Evolutionary conservation across 352 stramenopile species (phyloP), one percentile per base, ranked within the genome.

Genomic region (Globisporangium spinosum): DNA sequence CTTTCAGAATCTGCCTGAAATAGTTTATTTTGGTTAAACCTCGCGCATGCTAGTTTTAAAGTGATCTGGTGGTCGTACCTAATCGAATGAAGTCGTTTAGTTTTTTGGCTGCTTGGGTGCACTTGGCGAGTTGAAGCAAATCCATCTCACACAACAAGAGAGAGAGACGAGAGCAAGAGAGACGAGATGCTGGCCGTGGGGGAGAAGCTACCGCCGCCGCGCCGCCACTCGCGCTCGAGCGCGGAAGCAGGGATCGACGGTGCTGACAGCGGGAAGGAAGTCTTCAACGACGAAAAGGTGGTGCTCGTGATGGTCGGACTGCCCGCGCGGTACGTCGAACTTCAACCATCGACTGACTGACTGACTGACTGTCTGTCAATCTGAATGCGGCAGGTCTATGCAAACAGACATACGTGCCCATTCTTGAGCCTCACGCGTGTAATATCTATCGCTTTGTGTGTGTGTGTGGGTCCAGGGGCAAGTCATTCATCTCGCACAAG

Each of bases 221-320:
- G 64, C 5, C 56, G 55, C 13, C 38, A 25, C 38, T 58, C 64
- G 43, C 55, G 58, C 55, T 38, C 55, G 15, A 27, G 8, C 20
- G 22, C 34, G 8, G 17, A n/a, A 8, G 17, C 34, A 2, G n/a
- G 8, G 2, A 13, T 20, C 5, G 25, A 17, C 20, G 27, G 23
- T 0, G 0, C 38, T 35, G 51, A 60, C 54, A 45, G 47, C 29
- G 69, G 75, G 5, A 75, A 73, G 12, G 77, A 82, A 62, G 77
- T 84, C 13, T 84, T 84, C 62, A 82, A 80, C 49, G 77, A 84
- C 20, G 90, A 97, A 66, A 97, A 97, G 61, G 71, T 98, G 8
- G 85, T 97, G 58, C 85, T 98, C 23, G 83, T 97, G 65, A 95
- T 98, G 87, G 90, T 96, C 20, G 93, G 91, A 4, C 72, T 98